These are phyloP conservation scores for Amanita polypyramis DNA, from an alignment of 768 basidiomycete species.

Conservation along the genomic window DNA sequence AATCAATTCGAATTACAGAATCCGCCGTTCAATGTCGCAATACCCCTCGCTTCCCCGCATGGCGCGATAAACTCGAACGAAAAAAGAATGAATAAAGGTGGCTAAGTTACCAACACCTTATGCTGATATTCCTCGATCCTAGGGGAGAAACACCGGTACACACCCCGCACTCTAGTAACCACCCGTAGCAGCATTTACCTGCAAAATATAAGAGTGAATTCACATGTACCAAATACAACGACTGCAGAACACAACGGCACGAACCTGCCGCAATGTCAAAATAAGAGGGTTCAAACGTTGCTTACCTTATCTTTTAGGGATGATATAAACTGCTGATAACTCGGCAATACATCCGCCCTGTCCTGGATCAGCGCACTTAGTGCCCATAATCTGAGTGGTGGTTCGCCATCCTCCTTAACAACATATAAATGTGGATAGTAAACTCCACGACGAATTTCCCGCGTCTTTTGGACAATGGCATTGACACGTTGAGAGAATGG, in stretches of 20 bases:
- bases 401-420: slow-evolving; percentile 97
- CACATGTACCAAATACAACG: background rate
- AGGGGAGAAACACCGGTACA: background rate
- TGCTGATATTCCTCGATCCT: background rate
- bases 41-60: background rate
- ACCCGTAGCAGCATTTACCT: slow-evolving; percentile 6
- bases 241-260: slow-evolving; percentile 1
- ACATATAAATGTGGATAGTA: slow-evolving; percentile 93
- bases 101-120: background rate
- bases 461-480: slow-evolving; percentile 86
- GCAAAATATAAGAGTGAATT: background rate
- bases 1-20: no score
- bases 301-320: slow-evolving; percentile 84
- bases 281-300: background rate
- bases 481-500: slow-evolving; percentile 93
- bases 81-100: background rate
- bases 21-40: background rate
- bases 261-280: slow-evolving; percentile 2
- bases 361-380: slow-evolving; percentile 92
- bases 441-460: slow-evolving; percentile 86
- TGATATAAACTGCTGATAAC: slow-evolving; percentile 90
- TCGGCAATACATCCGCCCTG: slow-evolving; percentile 87
- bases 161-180: slow-evolving; percentile 1
- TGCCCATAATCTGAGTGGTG: slow-evolving; percentile 90
- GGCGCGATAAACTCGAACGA: background rate